These are phyloP conservation scores for Symbiotaphrina buchneri DNA, from an alignment of 495 filamentous ascomycete genomes.

Conservation along the genomic window DNA sequence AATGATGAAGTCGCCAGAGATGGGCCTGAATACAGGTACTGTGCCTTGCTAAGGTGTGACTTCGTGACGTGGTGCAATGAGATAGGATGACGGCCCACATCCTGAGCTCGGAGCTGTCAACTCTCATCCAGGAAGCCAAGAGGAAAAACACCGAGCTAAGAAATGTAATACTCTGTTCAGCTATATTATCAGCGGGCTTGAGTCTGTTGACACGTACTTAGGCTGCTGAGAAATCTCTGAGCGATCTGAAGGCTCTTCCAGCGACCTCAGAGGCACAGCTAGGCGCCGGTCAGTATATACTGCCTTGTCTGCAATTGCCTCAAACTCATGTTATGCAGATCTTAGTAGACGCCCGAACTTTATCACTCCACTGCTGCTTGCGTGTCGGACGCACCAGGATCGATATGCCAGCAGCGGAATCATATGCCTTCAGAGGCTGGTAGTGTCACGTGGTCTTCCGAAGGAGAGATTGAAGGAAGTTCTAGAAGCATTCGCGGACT, in stretches of 20 bases:
- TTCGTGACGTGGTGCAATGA: neutral
- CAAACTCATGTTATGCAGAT: slow-evolving; percentile 26
- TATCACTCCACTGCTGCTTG: slow-evolving; percentile 78
- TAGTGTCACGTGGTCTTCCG: slow-evolving; percentile 57
- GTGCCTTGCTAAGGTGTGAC: too few relatives aligned
- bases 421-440: slow-evolving; percentile 70
- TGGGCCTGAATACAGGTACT: too few relatives aligned
- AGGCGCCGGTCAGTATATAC: slow-evolving; percentile 41
- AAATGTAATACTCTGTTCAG: slow-evolving; percentile 31
- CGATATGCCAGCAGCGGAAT: slow-evolving; percentile 75
- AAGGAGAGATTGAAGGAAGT: slow-evolving; percentile 56
- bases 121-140: slow-evolving; percentile 87
- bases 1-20: too few relatives aligned
- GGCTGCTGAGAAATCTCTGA: slow-evolving; percentile 87
- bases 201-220: slow-evolving; percentile 11
- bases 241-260: slow-evolving; percentile 65
- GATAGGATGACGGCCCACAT: slow-evolving; percentile 71
- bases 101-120: slow-evolving; percentile 70
- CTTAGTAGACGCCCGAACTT: slow-evolving; percentile 61
- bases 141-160: slow-evolving; percentile 75
- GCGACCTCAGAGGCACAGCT: slow-evolving; percentile 63
- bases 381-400: slow-evolving; percentile 69
- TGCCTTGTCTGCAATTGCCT: slow-evolving; percentile 12
- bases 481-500: slow-evolving; percentile 68
- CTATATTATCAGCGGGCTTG: neutral